A percentile compares a stretch with the other conserved stretches of the same genome.
These are phyloP conservation scores for Pelargonium nanum DNA, from an alignment of 345 rosid species.

Conservation along the genomic window DNA sequence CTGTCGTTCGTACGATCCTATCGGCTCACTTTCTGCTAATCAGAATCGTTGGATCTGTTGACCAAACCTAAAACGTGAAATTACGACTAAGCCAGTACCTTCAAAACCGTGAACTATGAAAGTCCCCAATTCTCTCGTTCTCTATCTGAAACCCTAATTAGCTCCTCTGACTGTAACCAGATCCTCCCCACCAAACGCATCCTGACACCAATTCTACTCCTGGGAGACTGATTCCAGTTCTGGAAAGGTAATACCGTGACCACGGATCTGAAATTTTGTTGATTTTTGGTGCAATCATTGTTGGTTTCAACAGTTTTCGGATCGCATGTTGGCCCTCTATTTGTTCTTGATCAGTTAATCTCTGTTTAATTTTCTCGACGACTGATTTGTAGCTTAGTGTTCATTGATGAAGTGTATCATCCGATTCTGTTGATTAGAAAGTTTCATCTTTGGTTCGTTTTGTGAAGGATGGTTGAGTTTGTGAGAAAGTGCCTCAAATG, in stretches of 20 bases:
- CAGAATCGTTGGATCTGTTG: background rate
- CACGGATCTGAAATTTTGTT: background rate
- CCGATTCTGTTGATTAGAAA: background rate
- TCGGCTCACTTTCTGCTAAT: background rate
- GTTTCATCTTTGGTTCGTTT: background rate
- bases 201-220: background rate
- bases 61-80: background rate
- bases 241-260: background rate
- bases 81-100: background rate
- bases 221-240: background rate
- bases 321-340: background rate
- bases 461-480: background rate
- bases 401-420: background rate
- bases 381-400: background rate
- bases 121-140: background rate
- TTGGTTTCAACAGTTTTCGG: background rate
- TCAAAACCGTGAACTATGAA: background rate
- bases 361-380: background rate
- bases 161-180: background rate
- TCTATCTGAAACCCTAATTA: background rate
- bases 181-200: background rate
- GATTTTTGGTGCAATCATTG: background rate
- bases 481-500: background rate
- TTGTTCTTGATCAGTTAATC: background rate
- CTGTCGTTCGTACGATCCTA: too few species aligned